Evolutionary conservation across 345 rosid genomes (phyloP).

Genomic region (Pistacia atlantica): DNA sequence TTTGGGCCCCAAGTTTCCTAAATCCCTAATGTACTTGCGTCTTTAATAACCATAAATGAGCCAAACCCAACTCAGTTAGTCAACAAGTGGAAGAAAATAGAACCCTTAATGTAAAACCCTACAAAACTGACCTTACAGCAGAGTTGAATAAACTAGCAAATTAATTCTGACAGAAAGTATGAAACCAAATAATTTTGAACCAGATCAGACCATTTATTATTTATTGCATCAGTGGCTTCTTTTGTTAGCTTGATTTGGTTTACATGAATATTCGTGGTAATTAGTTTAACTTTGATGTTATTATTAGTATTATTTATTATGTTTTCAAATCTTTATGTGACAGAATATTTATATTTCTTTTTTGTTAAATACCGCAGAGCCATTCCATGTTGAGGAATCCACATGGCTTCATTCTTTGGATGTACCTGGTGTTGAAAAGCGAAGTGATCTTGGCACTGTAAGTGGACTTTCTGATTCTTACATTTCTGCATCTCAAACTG

Average conservation of each 20-base stretch:
- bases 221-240: not conserved
- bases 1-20: not conserved
- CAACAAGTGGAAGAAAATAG: not conserved
- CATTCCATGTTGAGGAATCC: constrained; percentile 56
- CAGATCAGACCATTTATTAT: not conserved
- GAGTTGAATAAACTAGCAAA: not conserved
- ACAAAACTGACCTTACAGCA: not conserved
- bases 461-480: constrained; percentile 39
- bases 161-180: not conserved
- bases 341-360: constrained; percentile 8
- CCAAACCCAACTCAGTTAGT: not conserved
- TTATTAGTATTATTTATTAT: not conserved
- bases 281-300: not conserved
- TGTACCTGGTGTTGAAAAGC: constrained; percentile 48
- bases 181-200: not conserved
- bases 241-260: not conserved
- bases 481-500: not conserved
- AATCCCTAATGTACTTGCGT: not conserved
- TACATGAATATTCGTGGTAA: not conserved
- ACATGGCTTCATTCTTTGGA: constrained; percentile 46
- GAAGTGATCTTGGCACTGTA: constrained; percentile 49
- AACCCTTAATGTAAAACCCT: not conserved
- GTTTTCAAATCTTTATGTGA: not conserved
- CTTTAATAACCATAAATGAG: not conserved
- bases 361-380: constrained; percentile 46